Evolutionary conservation across 2,329 filamentous ascomycete genomes (phyloP).

Genomic region (Alternaria burnsii): DNA sequence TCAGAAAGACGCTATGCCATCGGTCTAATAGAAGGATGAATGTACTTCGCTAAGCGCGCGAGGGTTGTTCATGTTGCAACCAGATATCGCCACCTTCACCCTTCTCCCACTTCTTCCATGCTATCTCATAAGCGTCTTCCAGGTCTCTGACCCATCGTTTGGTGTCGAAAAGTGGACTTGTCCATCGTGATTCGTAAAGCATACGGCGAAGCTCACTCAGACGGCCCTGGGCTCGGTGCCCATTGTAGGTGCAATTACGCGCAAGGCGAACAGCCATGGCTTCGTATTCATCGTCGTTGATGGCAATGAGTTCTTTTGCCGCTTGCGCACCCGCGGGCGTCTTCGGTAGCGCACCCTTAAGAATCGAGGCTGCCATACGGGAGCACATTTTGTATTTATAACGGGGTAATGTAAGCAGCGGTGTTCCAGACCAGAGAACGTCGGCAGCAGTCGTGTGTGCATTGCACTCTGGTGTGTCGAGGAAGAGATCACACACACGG

Average conservation of each 20-base stretch:
- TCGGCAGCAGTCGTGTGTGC: constrained; percentile 97
- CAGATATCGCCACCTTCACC: constrained; percentile 94
- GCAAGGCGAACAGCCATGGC: constrained; percentile 57
- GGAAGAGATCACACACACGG: constrained; percentile 89
- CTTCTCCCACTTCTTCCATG: constrained; percentile 86
- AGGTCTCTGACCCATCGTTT: constrained; percentile 88
- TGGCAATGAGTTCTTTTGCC: constrained; percentile 78
- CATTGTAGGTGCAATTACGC: constrained; percentile 42
- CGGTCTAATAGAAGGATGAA: constrained; percentile 8
- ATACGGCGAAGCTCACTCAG: constrained; percentile 81
- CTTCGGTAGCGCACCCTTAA: constrained; percentile 86
- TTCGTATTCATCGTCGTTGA: constrained; percentile 85
- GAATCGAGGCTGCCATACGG: constrained; percentile 94
- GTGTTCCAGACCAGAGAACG: constrained; percentile 94
- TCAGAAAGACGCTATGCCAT: not conserved
- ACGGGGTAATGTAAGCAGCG: constrained; percentile 85
- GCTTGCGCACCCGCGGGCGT: constrained; percentile 71
- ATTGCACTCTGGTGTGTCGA: constrained; percentile 98
- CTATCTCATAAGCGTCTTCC: constrained; percentile 85
- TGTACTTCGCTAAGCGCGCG: constrained; percentile 3
- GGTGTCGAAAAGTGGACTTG: constrained; percentile 89
- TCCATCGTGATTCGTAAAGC: constrained; percentile 84
- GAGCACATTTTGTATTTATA: constrained; percentile 99
- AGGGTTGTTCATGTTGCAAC: constrained; percentile 55
- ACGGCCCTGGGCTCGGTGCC: constrained; percentile 63